Percentiles rank a stretch among this genome's conserved stretches.
Evolutionary conservation across 2,329 filamentous ascomycete genomes (phyloP).

Genomic region (Leptographium galeiforme): DNA sequence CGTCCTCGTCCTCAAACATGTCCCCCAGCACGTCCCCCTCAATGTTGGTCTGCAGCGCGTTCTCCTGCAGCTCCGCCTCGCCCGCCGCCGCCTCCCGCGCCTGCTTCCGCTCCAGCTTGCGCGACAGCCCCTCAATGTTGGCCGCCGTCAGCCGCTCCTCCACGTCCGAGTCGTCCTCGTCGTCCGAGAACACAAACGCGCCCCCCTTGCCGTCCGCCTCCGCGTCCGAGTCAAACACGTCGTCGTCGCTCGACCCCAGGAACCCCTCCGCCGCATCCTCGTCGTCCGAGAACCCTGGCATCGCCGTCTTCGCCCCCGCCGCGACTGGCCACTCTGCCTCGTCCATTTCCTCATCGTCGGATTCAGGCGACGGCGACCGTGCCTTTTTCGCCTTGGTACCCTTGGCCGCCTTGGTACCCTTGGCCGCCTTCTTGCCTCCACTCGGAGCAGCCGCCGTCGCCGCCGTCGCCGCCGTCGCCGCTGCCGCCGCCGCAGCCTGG

Average conservation of each 20-base stretch:
- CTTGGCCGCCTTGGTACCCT: constrained; percentile 16
- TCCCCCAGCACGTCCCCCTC: constrained; percentile 37
- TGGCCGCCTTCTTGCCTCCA: constrained; percentile 10
- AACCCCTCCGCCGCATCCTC: constrained; percentile 18
- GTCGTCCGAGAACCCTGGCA: constrained; percentile 22
- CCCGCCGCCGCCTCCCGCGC: constrained; percentile 72
- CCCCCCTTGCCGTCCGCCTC: constrained; percentile 39
- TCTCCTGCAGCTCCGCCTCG: constrained; percentile 73
- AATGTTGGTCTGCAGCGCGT: constrained; percentile 87
- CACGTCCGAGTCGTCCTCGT: constrained; percentile 80
- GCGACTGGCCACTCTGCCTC: constrained; percentile 22
- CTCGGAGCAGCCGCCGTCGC: constrained; percentile 12
- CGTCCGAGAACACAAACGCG: constrained; percentile 77
- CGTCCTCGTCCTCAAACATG: constrained; percentile 44
- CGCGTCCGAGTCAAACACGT: constrained; percentile 38
- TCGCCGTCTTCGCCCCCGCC: constrained; percentile 11
- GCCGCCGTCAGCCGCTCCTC: constrained; percentile 88
- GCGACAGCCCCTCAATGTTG: constrained; percentile 85
- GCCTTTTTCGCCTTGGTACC: constrained; percentile 22
- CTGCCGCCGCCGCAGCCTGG: constrained; percentile 22
- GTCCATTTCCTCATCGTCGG: constrained; percentile 11
- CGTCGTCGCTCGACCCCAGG: constrained; percentile 18
- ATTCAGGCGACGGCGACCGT: constrained; percentile 6
- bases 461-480: constrained; percentile 9
- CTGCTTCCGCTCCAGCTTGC: constrained; percentile 65